These are phyloP conservation scores for Hypoxylon sp. DNA, from an alignment of 2,329 filamentous ascomycete genomes.

Conservation along the genomic window DNA sequence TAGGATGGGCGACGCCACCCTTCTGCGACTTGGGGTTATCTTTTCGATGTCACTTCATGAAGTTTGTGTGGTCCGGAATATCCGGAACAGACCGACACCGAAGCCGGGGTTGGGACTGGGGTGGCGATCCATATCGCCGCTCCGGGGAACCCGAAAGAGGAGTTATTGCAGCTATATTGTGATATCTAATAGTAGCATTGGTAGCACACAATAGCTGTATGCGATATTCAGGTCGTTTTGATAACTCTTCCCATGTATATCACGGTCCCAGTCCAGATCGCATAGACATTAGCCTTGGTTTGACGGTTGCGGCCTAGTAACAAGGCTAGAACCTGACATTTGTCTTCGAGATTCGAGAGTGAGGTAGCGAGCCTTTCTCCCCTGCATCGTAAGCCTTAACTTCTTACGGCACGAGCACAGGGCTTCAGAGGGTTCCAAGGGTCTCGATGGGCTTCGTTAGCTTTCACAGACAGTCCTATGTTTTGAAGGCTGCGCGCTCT, in stretches of 20 bases:
- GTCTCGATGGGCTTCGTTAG: neutral
- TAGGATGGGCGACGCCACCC: neutral
- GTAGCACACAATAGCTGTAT: slow-evolving; percentile 1
- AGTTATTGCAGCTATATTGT: slow-evolving; percentile 22
- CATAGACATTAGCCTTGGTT: neutral
- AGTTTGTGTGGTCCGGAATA: slow-evolving; percentile 17
- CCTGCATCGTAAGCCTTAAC: slow-evolving; percentile 32
- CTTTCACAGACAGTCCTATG: neutral
- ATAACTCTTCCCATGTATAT: neutral
- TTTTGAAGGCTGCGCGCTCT: neutral
- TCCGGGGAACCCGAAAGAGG: slow-evolving; percentile 36
- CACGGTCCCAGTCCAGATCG: neutral
- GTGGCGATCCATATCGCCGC: slow-evolving; percentile 31
- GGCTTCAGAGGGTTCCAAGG: neutral
- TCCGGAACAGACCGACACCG: slow-evolving; percentile 38
- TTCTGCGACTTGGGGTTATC: slow-evolving; percentile 1
- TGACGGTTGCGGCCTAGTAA: slow-evolving; percentile 8
- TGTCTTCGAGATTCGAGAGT: slow-evolving; percentile 7
- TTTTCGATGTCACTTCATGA: slow-evolving; percentile 13
- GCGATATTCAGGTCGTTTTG: neutral
- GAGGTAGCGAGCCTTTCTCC: slow-evolving; percentile 22
- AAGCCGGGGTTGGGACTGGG: slow-evolving; percentile 22
- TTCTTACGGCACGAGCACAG: slow-evolving; percentile 22
- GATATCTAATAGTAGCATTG: slow-evolving; percentile 8
- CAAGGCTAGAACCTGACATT: slow-evolving; percentile 3